Evolutionary conservation across 2,329 filamentous ascomycete species (phyloP), one percentile per base, ranked within the genome.

Genomic region (Sphaerostilbella broomeana): DNA sequence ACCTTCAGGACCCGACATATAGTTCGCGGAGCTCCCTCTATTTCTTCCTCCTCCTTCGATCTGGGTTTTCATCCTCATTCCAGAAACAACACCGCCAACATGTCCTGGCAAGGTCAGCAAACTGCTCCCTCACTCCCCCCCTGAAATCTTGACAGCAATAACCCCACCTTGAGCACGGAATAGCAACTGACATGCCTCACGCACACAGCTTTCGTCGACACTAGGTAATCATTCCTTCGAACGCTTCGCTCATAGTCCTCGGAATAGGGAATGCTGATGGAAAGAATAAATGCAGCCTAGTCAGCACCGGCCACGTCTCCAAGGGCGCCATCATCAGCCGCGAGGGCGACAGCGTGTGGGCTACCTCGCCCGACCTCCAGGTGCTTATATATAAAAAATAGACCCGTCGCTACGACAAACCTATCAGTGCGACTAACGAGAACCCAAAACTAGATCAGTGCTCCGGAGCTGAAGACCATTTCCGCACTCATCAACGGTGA

Each of bases 281-380:
- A 29, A 19, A 47, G 38, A 38, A 21, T 47, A 37, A 38, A 21
- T 47, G 52, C 59, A 94, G 87, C 76, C 79, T 95, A 56, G 76
- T 94, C 58, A 82, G 74, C 68, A 81, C 75, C 55, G 81, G 81
- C 57, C 81, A 89, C 61, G 67, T 94, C 58, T 83, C 92, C 70
- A 82, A 87, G 70, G 88, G 76, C 55, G 84, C 85, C 59, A 88
- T 95, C 62, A 79, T 92, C 72, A 88, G 84, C 65, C 69, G 67
- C 49, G 84, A 84, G 52, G 86, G 87, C 55, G 84, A 85, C 66
- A 87, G 81, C 60, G 73, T 78, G 54, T 94, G 87, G 86, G 87
- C 87, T 45, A 61, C 71, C 28, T 80, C 79, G 19, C 16, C 75
- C 38, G 76, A 72, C 51, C 94, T 95, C 70, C 68, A 72, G 60